Evolutionary conservation across 2,329 filamentous ascomycete species (phyloP).

Genomic region (Colletotrichum sansevieriae): DNA sequence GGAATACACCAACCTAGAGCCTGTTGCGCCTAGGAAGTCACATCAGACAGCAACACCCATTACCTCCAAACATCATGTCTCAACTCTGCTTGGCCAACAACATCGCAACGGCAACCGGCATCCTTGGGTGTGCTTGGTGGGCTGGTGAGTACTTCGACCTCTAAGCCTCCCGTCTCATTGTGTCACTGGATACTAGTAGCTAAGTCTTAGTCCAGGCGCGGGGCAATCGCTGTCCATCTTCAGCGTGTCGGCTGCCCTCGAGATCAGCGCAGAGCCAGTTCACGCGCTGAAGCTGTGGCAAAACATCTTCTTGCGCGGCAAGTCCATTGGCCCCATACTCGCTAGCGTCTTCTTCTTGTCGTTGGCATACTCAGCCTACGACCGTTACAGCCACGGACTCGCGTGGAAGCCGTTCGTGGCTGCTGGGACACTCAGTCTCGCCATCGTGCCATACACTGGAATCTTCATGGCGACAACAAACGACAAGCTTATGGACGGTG

Average conservation of each 20-base stretch:
- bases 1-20: background rate
- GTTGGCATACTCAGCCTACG: constrained; percentile 55
- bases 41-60: background rate
- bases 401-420: constrained; percentile 52
- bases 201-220: constrained; percentile 48
- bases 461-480: constrained; percentile 55
- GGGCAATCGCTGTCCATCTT: constrained; percentile 54
- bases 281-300: constrained; percentile 52
- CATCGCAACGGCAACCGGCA: constrained; percentile 37
- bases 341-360: constrained; percentile 48
- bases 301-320: constrained; percentile 53
- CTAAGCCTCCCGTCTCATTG: background rate
- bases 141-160: constrained; percentile 29
- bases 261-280: too few species aligned
- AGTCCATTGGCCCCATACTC: constrained; percentile 39
- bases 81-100: constrained; percentile 34
- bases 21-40: background rate
- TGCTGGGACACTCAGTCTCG: constrained; percentile 50
- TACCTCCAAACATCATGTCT: constrained; percentile 20
- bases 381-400: constrained; percentile 45
- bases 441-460: constrained; percentile 57
- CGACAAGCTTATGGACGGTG: constrained; percentile 45
- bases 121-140: constrained; percentile 36
- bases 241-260: constrained; percentile 49
- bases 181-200: constrained; percentile 12